Base-by-base conservation (phyloP, 805 yeast genomes). In the Ogataea zsoltii region DNA sequence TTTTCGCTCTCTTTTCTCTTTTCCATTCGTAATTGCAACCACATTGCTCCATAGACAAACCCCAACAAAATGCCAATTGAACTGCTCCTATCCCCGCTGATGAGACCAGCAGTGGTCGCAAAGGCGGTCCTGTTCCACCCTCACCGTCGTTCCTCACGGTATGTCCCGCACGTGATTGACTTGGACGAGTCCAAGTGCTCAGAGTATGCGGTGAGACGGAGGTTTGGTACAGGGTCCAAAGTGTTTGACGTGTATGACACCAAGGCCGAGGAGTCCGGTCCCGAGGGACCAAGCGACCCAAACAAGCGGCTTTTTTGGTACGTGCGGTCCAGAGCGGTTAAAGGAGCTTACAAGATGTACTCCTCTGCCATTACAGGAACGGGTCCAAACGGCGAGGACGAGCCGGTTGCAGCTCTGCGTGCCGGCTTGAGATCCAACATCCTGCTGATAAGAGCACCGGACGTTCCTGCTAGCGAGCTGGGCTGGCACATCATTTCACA, bases 401-500 rank as follows among this genome's bases (percentile, higher is more conserved):
- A 75, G 52, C 84, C 84, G 2, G 75, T 78, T 37, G 85, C 83
- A 4, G 72, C 79, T 10, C 53, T 80, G 15, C 68, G 85, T 49
- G 85, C 85, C 2, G 85, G 85, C 6, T 66, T 79, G 41, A 66
- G 84, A 56, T 77, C 84, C 37, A 81, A 80, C 56, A 77, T 81
- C 16, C 65, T 79, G 46, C 66, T 81, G 48, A 75, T 79, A 45
- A 69, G 78, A 58, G 74, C 80, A 3, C 77, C 78, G 5, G 63
- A 62, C 6, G 73, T 67, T 3, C 75, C 80, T 10, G 76, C 71
- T 44, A 65, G 79, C 26, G 84, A 80, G 57, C 67, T 80, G 29
- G 87, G 87, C 12, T 78, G 85, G 83, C 85, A 80, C 60, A 69
- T 77, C 25, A 70, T 82, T 31, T 72, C 73, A 46, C 85, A 81